These are phyloP conservation scores for Dimargaris cristalligena DNA, from an alignment of 192 early-diverging fungal species.

Conservation along the genomic window DNA sequence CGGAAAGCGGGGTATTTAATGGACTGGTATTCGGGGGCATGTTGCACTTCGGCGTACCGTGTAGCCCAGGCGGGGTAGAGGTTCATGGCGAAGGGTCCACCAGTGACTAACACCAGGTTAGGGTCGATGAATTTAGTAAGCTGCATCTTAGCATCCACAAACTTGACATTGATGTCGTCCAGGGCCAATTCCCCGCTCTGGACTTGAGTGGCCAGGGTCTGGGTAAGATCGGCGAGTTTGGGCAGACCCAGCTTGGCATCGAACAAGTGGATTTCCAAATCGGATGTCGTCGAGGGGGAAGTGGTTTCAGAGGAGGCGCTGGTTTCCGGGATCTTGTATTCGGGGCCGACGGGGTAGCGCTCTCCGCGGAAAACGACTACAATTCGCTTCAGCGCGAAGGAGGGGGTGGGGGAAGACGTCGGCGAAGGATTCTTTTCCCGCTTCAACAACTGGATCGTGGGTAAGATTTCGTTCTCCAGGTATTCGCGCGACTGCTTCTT, in stretches of 20 bases:
- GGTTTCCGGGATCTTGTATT: neutral
- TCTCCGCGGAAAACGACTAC: too few species aligned
- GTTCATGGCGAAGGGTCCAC: conserved; percentile 3
- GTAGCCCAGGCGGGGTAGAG: conserved; percentile 7
- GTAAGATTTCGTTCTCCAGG: neutral
- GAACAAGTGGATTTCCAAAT: conserved; percentile 5
- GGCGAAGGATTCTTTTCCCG: neutral
- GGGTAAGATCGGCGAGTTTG: neutral
- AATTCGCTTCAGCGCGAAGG: too few species aligned
- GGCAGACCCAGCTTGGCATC: neutral
- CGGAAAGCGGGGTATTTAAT: neutral
- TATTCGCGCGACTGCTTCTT: neutral
- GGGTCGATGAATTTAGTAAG: neutral
- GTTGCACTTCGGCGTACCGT: conserved; percentile 7
- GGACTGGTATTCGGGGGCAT: neutral
- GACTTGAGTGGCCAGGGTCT: neutral
- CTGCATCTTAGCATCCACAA: neutral
- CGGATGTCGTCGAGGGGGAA: neutral
- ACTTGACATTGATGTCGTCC: neutral
- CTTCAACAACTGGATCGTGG: neutral
- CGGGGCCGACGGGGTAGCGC: too few species aligned
- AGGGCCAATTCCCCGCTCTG: neutral
- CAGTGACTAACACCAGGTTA: neutral
- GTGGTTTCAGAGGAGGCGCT: neutral
- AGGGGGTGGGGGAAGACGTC: too few species aligned